These are phyloP conservation scores for Leptosphaerulina australis DNA, from an alignment of 2,329 filamentous ascomycete genomes.

Conservation along the genomic window DNA sequence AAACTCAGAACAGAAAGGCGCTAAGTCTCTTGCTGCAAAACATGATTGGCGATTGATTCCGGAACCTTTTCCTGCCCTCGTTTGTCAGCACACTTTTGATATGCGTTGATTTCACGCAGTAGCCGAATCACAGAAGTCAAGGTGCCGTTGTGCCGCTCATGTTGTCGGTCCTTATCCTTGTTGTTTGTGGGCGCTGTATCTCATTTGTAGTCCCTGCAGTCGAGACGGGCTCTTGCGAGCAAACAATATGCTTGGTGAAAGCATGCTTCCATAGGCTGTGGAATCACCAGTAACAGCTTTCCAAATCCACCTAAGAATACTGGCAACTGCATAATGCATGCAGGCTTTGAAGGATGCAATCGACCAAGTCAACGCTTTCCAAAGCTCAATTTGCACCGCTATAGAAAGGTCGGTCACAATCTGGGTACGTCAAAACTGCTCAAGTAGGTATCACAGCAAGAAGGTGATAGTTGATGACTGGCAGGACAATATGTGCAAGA, in stretches of 20 bases:
- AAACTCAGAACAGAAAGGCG: conserved; percentile 7
- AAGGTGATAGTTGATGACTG: too few species aligned
- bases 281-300: not conserved
- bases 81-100: not conserved
- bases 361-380: too few species aligned
- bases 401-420: too few species aligned
- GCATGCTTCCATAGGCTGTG: not conserved
- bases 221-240: conserved; percentile 7
- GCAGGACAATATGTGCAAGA: too few species aligned
- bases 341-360: too few species aligned
- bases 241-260: not conserved
- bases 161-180: not conserved
- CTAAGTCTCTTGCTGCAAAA: conserved; percentile 3
- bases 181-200: not conserved
- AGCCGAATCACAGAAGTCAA: not conserved
- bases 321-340: not conserved
- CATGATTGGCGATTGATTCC: not conserved
- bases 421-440: too few species aligned
- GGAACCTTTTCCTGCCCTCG: not conserved
- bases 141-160: not conserved
- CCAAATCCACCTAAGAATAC: not conserved
- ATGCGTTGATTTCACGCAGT: not conserved
- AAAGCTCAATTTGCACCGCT: too few species aligned
- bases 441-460: too few species aligned
- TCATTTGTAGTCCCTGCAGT: not conserved